phyloP scores from a whole-genome alignment of 768 basidiomycete genomes.

The Rubroboletus pulcherrimus region DNA sequence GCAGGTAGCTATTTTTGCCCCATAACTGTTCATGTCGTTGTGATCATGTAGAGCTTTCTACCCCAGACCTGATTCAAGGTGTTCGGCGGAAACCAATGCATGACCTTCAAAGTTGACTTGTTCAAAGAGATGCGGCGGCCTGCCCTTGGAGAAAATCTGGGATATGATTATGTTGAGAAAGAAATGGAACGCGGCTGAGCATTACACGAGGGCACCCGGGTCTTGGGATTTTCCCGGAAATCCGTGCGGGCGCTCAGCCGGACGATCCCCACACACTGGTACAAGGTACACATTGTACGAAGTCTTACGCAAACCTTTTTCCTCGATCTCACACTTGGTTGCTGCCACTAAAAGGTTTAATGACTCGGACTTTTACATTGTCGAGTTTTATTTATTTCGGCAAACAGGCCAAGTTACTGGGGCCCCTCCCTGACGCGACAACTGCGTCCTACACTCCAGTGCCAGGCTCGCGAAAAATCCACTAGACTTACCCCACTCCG shows the following conservation, averaged over 20 bases:
- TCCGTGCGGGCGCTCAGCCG: neutral
- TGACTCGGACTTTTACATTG: neutral
- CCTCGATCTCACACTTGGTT: neutral
- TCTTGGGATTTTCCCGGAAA: neutral
- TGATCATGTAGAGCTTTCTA: neutral
- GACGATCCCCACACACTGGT: neutral
- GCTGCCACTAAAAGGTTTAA: neutral
- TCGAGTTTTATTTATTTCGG: neutral
- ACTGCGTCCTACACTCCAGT: neutral
- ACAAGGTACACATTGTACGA: neutral
- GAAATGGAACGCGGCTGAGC: neutral
- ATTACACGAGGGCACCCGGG: neutral
- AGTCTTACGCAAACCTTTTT: slow-evolving; percentile 3
- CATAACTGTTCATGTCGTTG: neutral
- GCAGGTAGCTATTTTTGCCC: neutral
- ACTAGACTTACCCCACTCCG: neutral
- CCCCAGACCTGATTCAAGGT: neutral
- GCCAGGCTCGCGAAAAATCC: neutral
- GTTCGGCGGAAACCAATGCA: neutral
- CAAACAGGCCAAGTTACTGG: neutral
- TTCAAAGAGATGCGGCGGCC: neutral
- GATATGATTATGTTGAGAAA: slow-evolving; percentile 1
- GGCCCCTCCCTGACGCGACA: neutral
- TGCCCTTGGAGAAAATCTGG: neutral
- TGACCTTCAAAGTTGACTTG: neutral